Evolutionary conservation across 192 early-diverging fungal species (phyloP).

Genomic region (Coemansia sp.): DNA sequence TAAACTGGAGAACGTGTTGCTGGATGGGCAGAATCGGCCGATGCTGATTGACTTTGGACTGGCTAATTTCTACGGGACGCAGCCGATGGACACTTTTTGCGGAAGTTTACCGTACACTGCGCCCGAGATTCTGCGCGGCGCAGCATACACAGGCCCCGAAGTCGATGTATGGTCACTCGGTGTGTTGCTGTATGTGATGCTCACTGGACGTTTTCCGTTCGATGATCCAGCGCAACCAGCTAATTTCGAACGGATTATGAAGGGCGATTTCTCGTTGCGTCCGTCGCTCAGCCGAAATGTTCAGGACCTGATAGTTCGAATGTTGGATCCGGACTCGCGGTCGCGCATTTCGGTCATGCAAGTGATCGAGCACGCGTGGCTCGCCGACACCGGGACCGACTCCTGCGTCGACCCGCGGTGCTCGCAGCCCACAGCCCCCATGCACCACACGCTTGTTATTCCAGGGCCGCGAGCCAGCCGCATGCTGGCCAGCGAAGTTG

Average conservation of each 20-base stretch:
- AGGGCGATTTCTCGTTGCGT: conserved; percentile 53
- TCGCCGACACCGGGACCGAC: neutral
- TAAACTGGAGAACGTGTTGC: conserved; percentile 85
- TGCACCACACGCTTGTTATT: conserved; percentile 25
- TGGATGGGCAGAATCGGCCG: conserved; percentile 59
- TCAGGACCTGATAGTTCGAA: conserved; percentile 46
- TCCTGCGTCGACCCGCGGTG: conserved; percentile 20
- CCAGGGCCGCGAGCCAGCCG: conserved; percentile 29
- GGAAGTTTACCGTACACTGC: conserved; percentile 89
- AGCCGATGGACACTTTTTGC: conserved; percentile 81
- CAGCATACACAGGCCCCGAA: conserved; percentile 90
- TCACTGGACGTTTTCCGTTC: conserved; percentile 69
- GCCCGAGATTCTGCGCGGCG: conserved; percentile 89
- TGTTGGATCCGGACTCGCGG: conserved; percentile 45
- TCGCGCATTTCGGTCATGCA: conserved; percentile 36
- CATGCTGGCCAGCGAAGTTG: conserved; percentile 34
- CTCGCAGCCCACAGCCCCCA: conserved; percentile 18
- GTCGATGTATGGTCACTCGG: conserved; percentile 96
- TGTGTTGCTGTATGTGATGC: conserved; percentile 83
- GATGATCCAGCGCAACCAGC: conserved; percentile 50
- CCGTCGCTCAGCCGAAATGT: conserved; percentile 32
- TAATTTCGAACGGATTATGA: conserved; percentile 60
- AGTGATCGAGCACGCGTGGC: conserved; percentile 43
- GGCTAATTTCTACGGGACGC: conserved; percentile 72
- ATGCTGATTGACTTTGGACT: conserved; percentile 94